A percentile compares a stretch with the other conserved stretches of the same genome.
phyloP scores from a whole-genome alignment of 371 early-diverging fungal genomes.

The Mucor velutinosus region DNA sequence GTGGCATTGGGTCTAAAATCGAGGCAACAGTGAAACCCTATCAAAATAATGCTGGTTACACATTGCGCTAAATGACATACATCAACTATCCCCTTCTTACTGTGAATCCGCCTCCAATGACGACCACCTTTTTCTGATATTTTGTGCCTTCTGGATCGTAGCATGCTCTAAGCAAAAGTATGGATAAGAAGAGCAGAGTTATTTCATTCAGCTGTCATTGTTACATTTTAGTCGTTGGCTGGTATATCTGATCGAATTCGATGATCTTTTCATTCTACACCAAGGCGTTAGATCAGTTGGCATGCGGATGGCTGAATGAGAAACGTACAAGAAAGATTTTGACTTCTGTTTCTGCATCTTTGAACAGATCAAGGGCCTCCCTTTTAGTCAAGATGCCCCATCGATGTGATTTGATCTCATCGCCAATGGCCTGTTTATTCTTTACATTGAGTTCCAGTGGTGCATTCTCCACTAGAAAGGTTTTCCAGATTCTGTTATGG shows the following conservation, averaged over 20 bases:
- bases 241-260: slow-evolving; percentile 21
- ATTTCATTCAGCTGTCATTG: slow-evolving; percentile 9
- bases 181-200: not conserved
- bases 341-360: slow-evolving; percentile 30
- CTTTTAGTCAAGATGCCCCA: slow-evolving; percentile 23
- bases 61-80: not conserved
- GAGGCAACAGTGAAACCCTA: slow-evolving; percentile 47
- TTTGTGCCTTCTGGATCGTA: not conserved
- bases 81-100: slow-evolving; percentile 20
- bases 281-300: not conserved
- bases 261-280: slow-evolving; percentile 26
- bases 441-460: slow-evolving; percentile 33
- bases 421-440: slow-evolving; percentile 14
- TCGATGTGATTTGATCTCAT: slow-evolving; percentile 13
- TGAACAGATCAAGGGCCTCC: slow-evolving; percentile 19
- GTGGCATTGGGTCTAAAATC: slow-evolving; percentile 43
- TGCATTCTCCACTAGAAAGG: slow-evolving; percentile 25
- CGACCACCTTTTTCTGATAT: slow-evolving; percentile 29
- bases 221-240: not conserved
- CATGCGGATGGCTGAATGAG: too few relatives aligned
- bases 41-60: not conserved
- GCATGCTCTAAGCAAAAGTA: not conserved
- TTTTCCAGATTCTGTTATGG: slow-evolving; percentile 31
- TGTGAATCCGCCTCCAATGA: slow-evolving; percentile 46
- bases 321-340: slow-evolving; percentile 22